Evolutionary conservation across 2,329 filamentous ascomycete species (phyloP), one percentile per base, ranked within the genome.

Genomic region (Sclerotinia subarctica): DNA sequence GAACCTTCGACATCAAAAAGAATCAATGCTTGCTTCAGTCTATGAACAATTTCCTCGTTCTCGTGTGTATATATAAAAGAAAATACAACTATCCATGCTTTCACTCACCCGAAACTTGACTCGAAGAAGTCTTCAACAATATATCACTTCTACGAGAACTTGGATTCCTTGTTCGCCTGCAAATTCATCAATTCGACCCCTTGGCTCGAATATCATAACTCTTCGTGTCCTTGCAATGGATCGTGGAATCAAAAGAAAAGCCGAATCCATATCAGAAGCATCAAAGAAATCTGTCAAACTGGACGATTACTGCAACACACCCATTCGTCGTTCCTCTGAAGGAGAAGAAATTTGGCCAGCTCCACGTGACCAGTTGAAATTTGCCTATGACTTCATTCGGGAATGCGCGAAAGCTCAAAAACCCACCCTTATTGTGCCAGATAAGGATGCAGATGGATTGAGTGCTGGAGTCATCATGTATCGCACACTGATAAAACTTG

Each of bases 401-500:
- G 82, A 87, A 76, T 89, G 87, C 76, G 86, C 82, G 24, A 73
- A 78, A 21, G 78, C 84, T 15, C 77, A 81, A 13, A 81, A 85
- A 67, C 80, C 78, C 47, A 85, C 84, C 1, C 77, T 90, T 24
- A 86, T 91, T 19, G 81, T 90, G 0, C 89, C 89, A 0, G 88
- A 91, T 74, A 90, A 90, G 73, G 88, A 90, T 72, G 87, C 87
- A 3, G 88, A 91, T 76, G 89, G 88, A 0, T 79, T 91, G 3
- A 84, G 84, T 2, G 86, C 88, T 2, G 89, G 88, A 0, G 84
- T 84, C 1, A 90, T 90, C 42, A 75, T 91, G 2, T 80, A 85
- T 67, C 84, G 83, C 66, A 89, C 87, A 0, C 79, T 91, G 4
- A 76, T 83, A 1, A 77, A 85, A 1, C 82, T 91, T 0, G 88